phyloP scores from a whole-genome alignment of 305 asterid genomes.

The Solanum hybrid region DNA sequence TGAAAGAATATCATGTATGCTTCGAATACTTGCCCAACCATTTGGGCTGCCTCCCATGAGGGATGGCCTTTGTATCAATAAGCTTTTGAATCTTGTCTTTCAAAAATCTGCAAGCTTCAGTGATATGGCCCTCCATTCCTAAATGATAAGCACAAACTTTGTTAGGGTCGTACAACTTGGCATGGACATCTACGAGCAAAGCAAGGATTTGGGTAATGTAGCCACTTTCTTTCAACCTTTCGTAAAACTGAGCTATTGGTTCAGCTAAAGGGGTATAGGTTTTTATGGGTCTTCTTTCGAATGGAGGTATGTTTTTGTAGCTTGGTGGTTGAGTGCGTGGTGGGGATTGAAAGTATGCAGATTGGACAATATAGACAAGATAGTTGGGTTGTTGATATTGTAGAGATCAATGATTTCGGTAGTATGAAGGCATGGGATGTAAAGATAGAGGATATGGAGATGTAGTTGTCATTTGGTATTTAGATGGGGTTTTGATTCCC shows the following conservation, averaged over 20 bases:
- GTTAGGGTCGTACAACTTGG: background rate
- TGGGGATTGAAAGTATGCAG: background rate
- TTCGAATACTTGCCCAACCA: too few species aligned
- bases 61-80: background rate
- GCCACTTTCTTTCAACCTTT: background rate
- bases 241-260: background rate
- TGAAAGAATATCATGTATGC: too few species aligned
- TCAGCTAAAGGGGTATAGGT: background rate
- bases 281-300: background rate
- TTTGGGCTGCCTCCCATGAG: too few species aligned
- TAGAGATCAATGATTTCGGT: background rate
- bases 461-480: background rate
- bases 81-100: background rate
- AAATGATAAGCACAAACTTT: background rate
- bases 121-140: background rate
- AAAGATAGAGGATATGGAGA: background rate
- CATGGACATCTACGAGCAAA: too few species aligned
- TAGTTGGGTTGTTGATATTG: background rate
- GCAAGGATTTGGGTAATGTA: background rate
- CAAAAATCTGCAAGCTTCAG: background rate
- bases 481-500: background rate
- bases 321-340: background rate
- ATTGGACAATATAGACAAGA: background rate
- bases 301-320: background rate
- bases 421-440: background rate